A percentile compares a stretch with the other conserved stretches of the same genome.
Evolutionary conservation across 2,329 filamentous ascomycete species (phyloP).

Genomic region (Shiraia bambusicola): DNA sequence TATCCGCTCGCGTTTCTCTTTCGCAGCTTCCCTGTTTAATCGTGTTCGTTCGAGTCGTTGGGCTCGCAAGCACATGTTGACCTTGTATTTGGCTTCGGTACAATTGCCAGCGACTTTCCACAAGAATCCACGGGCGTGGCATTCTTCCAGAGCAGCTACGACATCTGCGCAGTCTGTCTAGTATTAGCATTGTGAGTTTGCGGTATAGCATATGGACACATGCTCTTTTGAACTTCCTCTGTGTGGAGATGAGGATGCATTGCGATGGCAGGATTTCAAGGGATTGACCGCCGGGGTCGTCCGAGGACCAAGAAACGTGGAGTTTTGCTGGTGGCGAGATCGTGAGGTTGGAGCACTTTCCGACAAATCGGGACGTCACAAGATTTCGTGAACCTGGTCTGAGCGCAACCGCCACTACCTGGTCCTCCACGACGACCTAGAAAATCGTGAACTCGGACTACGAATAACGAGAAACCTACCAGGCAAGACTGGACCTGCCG

Average conservation of each 20-base stretch:
- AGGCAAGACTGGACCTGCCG: too few species aligned
- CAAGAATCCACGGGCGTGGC: conserved; percentile 87
- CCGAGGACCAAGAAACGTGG: conserved; percentile 1
- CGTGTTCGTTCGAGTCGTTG: conserved; percentile 78
- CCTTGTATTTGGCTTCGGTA: conserved; percentile 79
- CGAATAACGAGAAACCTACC: neutral
- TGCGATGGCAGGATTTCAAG: conserved; percentile 30
- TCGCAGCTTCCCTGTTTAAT: conserved; percentile 70
- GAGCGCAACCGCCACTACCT: conserved; percentile 17
- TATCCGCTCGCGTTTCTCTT: conserved; percentile 69
- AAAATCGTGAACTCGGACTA: conserved; percentile 1
- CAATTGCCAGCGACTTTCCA: conserved; percentile 90
- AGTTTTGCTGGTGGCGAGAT: conserved; percentile 10
- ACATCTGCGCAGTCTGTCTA: conserved; percentile 86
- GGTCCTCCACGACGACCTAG: conserved; percentile 3
- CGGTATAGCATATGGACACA: conserved; percentile 18
- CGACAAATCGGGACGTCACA: conserved; percentile 20
- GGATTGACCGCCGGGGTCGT: neutral
- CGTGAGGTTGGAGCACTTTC: conserved; percentile 5
- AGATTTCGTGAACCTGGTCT: conserved; percentile 30
- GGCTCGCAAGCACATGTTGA: conserved; percentile 80
- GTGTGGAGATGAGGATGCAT: conserved; percentile 99
- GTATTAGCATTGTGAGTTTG: conserved; percentile 6
- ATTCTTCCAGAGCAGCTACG: conserved; percentile 92
- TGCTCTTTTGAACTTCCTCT: conserved; percentile 80